Base-by-base conservation (phyloP, 2,329 filamentous ascomycete genomes). In the Fusarium secorum region DNA sequence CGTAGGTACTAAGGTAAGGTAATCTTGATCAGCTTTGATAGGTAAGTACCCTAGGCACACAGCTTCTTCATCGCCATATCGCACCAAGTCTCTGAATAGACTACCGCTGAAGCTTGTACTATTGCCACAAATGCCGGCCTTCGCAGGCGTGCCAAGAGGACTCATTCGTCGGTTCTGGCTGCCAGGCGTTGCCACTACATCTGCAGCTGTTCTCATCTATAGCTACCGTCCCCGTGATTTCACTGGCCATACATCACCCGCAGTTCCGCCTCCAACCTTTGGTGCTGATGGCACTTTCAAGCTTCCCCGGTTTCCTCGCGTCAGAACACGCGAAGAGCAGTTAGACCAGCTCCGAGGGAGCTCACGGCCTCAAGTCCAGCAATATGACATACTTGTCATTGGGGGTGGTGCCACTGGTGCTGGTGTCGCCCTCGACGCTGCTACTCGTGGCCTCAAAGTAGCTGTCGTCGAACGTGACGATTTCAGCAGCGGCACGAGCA, bases 401-500 rank as follows among this genome's bases (percentile, higher is more conserved):
- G 91, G 91, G 41, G 91, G 87, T 60, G 91, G 91, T 53, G 91
- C 91, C 8, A 93, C 91, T 3, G 91, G 91, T 26, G 85, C 89
- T 36, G 91, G 91, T 61, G 89, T 93, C 71, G 91, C 91, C 26
- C 84, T 93, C 32, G 91, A 93, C 83, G 91, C 91, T 51, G 90
- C 87, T 14, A 92, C 90, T 7, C 83, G 91, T 79, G 91, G 91
- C 18, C 82, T 93, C 72, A 91, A 89, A 79, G 91, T 93, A 56
- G 91, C 91, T 44, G 79, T 92, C 45, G 87, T 93, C 20, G 91
- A 93, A 79, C 84, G 90, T 57, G 91, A 93, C 77, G 91, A 93
- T 79, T 93, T 93, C 78, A 89, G 88, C 75, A 89, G 88, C 72
- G 91, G 91, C 44, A 93, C 91, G 17, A 92, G 90, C 79, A 91